Evolutionary conservation across 352 stramenopile genomes (phyloP), one percentile per base, ranked within the genome.

Genomic region (Hyaloperonospora arabidopsidis): DNA sequence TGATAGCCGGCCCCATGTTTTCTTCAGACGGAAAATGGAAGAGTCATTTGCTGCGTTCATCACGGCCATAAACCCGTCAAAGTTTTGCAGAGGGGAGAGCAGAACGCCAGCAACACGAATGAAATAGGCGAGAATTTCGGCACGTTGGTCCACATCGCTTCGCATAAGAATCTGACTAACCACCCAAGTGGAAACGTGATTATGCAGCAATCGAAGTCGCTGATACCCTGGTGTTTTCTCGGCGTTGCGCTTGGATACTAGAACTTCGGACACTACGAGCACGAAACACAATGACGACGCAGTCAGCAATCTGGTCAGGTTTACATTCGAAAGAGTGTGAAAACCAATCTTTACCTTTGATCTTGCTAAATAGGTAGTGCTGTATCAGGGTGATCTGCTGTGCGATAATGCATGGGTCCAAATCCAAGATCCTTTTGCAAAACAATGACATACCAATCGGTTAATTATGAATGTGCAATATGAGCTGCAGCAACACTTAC

Each of bases 11-110:
- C 72, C 74, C 84, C 84, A 95, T 13, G 84, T 93, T 51, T 90
- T 91, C 68, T 95, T 93, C 4, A 95, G 45, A 12, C 84, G 82
- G 57, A 89, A 93, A 14, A 95, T 68, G 6, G 82, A 92, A 32
- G 84, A 91, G 59, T 93, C 83, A 32, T 95, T 93, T 8, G 81
- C 82, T 5, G 84, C 84, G 40, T 95, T 93, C 84, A 95, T 95
- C 57, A 95, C 81, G 6, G 84, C 84, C 80, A 95, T 92, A 54
- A 95, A 93, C 13, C 84, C 84, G 52, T 95, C 84, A 13, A 90
- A 74, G 54, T 95, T 95, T 59, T 92, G 84, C 25, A 95, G 54
- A 15, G 84, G 82, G 0, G 74, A 80, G 12, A 93, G 59, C 43
- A 87, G 70, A 8, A 84, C 79, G 5, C 71, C 79, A 49, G 84